Evolutionary conservation across 1,284 basidiomycete genomes (phyloP).

Genomic region (Apiotrichum domesticum): DNA sequence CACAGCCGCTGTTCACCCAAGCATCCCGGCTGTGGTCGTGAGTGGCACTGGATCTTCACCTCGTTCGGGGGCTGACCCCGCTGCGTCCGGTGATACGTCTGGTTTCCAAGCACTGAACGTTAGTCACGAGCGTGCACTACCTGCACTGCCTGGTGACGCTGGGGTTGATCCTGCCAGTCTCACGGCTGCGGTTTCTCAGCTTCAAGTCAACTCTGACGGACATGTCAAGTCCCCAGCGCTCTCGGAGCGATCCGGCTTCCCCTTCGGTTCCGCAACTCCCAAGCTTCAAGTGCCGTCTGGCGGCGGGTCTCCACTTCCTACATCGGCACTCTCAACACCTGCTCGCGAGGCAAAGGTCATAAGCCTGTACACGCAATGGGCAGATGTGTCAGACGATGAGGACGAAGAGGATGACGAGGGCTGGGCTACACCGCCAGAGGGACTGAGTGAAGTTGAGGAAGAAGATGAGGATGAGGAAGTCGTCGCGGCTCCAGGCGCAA

Average conservation of each 20-base stretch:
- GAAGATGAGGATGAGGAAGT: conserved; percentile 32
- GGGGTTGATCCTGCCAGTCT: not conserved
- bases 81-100: not conserved
- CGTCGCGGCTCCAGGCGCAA: too few species aligned
- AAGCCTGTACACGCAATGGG: conserved; percentile 43
- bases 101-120: not conserved
- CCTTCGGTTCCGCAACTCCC: not conserved
- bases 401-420: conserved; percentile 31
- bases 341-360: not conserved
- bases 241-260: not conserved
- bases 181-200: not conserved
- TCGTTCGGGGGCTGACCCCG: not conserved
- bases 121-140: not conserved
- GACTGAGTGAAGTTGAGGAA: conserved; percentile 46
- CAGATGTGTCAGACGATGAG: conserved; percentile 27
- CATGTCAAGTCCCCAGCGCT: not conserved
- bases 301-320: not conserved
- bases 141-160: not conserved
- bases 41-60: not conserved
- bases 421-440: conserved; percentile 44
- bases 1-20: too few species aligned
- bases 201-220: not conserved
- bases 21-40: not conserved
- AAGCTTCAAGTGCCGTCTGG: not conserved
- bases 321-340: not conserved